A percentile compares a stretch with the other conserved stretches of the same genome.
Conservation (phyloP, 75 land plant genomes). For the Sequoiadendron giganteum region DNA sequence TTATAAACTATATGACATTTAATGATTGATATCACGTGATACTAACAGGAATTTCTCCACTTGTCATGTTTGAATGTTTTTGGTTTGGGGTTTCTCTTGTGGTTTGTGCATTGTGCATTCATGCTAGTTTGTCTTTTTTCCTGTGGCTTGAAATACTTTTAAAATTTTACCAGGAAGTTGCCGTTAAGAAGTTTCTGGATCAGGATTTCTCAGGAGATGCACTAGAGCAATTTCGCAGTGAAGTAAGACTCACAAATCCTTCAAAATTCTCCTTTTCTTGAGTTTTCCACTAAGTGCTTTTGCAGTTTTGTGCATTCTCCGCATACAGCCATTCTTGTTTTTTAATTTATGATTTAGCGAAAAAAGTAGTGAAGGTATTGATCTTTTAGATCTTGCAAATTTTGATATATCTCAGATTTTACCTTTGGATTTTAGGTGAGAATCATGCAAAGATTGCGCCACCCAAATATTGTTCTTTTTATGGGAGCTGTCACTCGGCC, state of each 20-base stretch:
- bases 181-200: constrained; percentile 88
- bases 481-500: constrained; percentile 99
- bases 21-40: not conserved
- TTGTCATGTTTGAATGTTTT: not conserved
- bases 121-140: not conserved
- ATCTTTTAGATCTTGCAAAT: not conserved
- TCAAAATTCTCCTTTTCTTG: not conserved
- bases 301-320: not conserved
- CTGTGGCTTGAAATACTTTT: not conserved
- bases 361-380: not conserved
- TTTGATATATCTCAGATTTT: not conserved
- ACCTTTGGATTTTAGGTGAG: constrained; percentile 48
- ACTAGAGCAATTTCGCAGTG: constrained; percentile 75
- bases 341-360: not conserved
- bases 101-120: not conserved
- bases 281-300: not conserved
- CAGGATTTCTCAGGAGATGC: constrained; percentile 92
- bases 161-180: constrained; percentile 80
- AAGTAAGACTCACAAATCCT: constrained; percentile 49
- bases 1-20: not conserved
- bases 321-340: not conserved
- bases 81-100: not conserved
- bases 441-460: constrained; percentile 92
- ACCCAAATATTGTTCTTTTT: constrained; percentile 98
- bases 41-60: not conserved